Base-by-base conservation (phyloP, 495 filamentous ascomycete species). In the Schizothecium vesticola region DNA sequence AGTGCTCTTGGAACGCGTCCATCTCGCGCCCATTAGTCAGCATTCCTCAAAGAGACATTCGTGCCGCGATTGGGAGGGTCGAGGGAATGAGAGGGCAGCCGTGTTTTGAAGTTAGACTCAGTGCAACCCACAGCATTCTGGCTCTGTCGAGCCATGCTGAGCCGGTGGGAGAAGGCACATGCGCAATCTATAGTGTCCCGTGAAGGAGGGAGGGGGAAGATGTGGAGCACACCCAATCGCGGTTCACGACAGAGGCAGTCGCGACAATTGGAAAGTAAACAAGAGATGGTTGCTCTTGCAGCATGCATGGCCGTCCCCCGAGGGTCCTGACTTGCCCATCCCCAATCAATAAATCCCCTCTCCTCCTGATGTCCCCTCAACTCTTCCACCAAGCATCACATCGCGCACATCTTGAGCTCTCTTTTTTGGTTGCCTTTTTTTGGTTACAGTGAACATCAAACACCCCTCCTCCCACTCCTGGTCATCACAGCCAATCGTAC, bases 1-100 rank as follows among this genome's bases (percentile, higher is more conserved):
- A n/a, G 16, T n/a, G 36, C 36, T n/a, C 4, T 5, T 51, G 43
- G 43, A 8, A 56, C 67, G 62, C 70, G 71, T 69, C 63, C 36
- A 22, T 70, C 65, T 73, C 75, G 75, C 75, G 75, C 73, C 72
- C 68, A 67, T 77, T 75, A 72, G 71, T 72, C 75, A 77, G 43
- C 71, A 62, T 8, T 57, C 12, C 69, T 28, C 61, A 9, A n/a
- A 43, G 12, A 22, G 25, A 59, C 3, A 36, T 64, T 64, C 63
- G 59, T 59, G 64, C 61, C 29, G 36, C 64, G 43, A 70, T 66
- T 70, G 68, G 68, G 24, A 23, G n/a, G 16, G 22, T 26, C n/a
- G 62, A 64, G 22, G 19, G 62, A 51, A 58, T 11, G 59, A 21
- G 25, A 61, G 6, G 63, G 67, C 21, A 61, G 19, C 57, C 29